A percentile compares a stretch with the other conserved stretches of the same genome.
Evolutionary conservation across 441 rosid species (phyloP).

Genomic region (Pelargonium fulgidum): DNA sequence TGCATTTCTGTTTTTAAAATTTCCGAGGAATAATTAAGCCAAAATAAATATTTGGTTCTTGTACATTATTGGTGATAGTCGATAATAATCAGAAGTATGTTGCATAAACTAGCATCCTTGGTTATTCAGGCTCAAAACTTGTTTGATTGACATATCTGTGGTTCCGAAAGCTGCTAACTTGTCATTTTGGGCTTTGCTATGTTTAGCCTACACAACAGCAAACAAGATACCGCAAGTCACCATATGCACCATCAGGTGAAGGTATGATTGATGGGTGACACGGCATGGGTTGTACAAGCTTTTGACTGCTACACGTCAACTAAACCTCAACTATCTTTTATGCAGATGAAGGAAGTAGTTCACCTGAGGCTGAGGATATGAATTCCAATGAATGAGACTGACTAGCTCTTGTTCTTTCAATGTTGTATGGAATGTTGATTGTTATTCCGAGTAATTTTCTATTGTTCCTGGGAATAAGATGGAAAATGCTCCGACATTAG

Average conservation of each 20-base stretch:
- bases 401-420: not conserved
- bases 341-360: conserved; percentile 53
- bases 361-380: not conserved
- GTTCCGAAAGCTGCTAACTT: not conserved
- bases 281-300: not conserved
- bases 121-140: not conserved
- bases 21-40: too few relatives aligned
- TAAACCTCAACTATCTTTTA: not conserved
- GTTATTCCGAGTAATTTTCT: conserved; percentile 32
- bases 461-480: conserved; percentile 29
- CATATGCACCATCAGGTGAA: conserved; percentile 77
- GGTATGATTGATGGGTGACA: conserved; percentile 29
- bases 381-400: conserved; percentile 34
- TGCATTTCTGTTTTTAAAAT: too few relatives aligned
- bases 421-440: conserved; percentile 16
- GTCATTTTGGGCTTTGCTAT: not conserved
- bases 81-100: not conserved
- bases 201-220: conserved; percentile 89
- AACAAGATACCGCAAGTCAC: conserved; percentile 87
- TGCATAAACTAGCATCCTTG: not conserved
- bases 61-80: not conserved
- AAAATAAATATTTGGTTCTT: too few relatives aligned
- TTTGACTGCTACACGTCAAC: not conserved
- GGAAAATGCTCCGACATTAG: conserved; percentile 1
- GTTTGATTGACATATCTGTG: not conserved